Percentiles rank a stretch among this genome's conserved stretches.
These are phyloP conservation scores for Candida khao-thaluensis DNA, from an alignment of 805 yeast species.

Conservation along the genomic window DNA sequence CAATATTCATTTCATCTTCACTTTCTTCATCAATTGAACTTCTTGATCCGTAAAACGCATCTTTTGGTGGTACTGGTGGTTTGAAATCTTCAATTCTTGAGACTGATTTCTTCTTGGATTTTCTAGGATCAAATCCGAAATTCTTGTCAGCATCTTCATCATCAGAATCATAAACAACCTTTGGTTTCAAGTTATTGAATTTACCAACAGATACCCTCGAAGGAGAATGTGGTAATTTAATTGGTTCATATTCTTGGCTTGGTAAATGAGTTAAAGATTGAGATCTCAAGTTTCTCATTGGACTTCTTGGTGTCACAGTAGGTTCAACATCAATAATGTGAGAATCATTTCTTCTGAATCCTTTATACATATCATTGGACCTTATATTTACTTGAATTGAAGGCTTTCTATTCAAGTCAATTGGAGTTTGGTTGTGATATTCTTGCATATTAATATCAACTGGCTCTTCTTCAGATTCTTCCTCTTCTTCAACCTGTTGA, in stretches of 20 bases:
- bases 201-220: slow-evolving; percentile 10
- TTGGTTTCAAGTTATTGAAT: slow-evolving; percentile 17
- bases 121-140: slow-evolving; percentile 26
- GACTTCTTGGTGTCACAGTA: slow-evolving; percentile 24
- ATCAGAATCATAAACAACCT: slow-evolving; percentile 17
- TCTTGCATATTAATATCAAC: slow-evolving; percentile 6
- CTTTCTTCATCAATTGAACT: slow-evolving; percentile 9
- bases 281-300: slow-evolving; percentile 19
- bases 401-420: slow-evolving; percentile 13
- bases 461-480: neutral
- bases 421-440: slow-evolving; percentile 10
- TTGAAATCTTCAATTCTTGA: slow-evolving; percentile 4
- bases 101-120: slow-evolving; percentile 12
- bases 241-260: slow-evolving; percentile 1
- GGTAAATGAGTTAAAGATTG: slow-evolving; percentile 12
- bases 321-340: slow-evolving; percentile 20
- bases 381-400: slow-evolving; percentile 15
- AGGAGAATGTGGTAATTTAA: slow-evolving; percentile 7
- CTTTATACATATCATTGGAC: slow-evolving; percentile 32
- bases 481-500: slow-evolving; percentile 14
- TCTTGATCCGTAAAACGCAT: slow-evolving; percentile 2
- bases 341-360: slow-evolving; percentile 39
- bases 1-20: slow-evolving; percentile 9
- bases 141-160: slow-evolving; percentile 18
- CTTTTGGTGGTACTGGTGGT: slow-evolving; percentile 9